Evolutionary conservation across 768 basidiomycete genomes (phyloP).

Genomic region (Guyanaporus albipodus): DNA sequence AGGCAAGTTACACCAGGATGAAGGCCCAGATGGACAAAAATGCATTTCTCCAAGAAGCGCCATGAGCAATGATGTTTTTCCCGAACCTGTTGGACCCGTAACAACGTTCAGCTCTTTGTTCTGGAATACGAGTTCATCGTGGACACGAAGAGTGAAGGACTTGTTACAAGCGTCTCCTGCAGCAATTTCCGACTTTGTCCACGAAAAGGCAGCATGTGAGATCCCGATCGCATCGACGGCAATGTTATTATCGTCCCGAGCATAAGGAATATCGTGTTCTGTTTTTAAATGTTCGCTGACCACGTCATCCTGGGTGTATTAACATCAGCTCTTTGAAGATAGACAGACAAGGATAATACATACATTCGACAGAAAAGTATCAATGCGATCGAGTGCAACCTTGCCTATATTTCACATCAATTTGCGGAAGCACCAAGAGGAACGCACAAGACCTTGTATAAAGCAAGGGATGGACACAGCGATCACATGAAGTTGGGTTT

Average conservation of each 20-base stretch:
- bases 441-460: conserved; percentile 19
- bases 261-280: not conserved
- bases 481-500: not conserved
- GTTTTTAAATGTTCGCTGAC: not conserved
- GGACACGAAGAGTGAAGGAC: conserved; percentile 46
- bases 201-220: conserved; percentile 6
- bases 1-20: conserved; percentile 68
- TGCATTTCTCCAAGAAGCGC: conserved; percentile 65
- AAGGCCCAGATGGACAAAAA: conserved; percentile 44
- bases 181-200: not conserved
- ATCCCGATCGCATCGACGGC: not conserved
- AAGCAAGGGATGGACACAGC: not conserved
- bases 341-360: not conserved
- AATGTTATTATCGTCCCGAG: not conserved
- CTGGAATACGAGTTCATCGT: conserved; percentile 52
- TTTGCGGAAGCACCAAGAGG: conserved; percentile 12
- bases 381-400: conserved; percentile 11
- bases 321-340: not conserved
- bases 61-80: conserved; percentile 65
- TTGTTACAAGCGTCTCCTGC: conserved; percentile 20
- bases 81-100: conserved; percentile 55
- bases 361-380: conserved; percentile 3
- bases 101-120: conserved; percentile 51
- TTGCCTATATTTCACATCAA: conserved; percentile 13
- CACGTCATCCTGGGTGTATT: conserved; percentile 2